Base-by-base conservation (phyloP, 2,329 filamentous ascomycete species). In the Dactylella cylindrospora region DNA sequence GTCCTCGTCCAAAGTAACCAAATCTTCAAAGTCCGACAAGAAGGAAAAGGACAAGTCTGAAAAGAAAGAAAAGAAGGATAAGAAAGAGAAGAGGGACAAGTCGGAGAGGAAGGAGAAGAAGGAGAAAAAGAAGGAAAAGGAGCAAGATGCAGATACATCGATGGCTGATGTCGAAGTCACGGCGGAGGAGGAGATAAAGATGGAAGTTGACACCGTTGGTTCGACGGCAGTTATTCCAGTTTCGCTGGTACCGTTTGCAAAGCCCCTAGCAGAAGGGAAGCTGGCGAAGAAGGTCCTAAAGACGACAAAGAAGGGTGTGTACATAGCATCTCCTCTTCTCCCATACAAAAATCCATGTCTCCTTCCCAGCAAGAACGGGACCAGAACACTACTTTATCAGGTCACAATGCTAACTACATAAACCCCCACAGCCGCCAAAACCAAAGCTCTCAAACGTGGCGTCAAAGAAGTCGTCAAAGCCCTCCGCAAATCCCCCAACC, bases 391-490 rank as follows among this genome's bases (percentile, higher is more conserved):
- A 40, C 20, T 19, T 49, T 39, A 23, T 46, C 47, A 40, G 10
- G 9, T 5, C 9, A 20, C 22, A 25, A 31, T 33, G 22, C 46
- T 40, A 53, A 59, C 23, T n/a, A 50, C 26, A 52, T 23, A 38
- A 8, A 20, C 8, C 38, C 38, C 28, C 57, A 57, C 74, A 97
- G 93, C 91, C 69, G 90, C 93, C 70, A 95, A 95, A 77, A 84
- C 89, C 77, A 94, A 94, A 77, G 87, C 88, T 60, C 86, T 98
- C 72, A 95, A 95, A 79, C 90, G 93, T 72, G 93, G 93, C 72
- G 93, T 98, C 68, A 98, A 98, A 77, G 93, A 98, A 78, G 91
- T 95, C 72, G 90, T 97, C 77, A 98, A 98, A 79, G 86, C 90
- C 26, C 87, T 98, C 70, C 90, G 93, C 78, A 97, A 97, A 78